Conservation (phyloP, 495 filamentous ascomycete species). For the Aspergillus sparsus region DNA sequence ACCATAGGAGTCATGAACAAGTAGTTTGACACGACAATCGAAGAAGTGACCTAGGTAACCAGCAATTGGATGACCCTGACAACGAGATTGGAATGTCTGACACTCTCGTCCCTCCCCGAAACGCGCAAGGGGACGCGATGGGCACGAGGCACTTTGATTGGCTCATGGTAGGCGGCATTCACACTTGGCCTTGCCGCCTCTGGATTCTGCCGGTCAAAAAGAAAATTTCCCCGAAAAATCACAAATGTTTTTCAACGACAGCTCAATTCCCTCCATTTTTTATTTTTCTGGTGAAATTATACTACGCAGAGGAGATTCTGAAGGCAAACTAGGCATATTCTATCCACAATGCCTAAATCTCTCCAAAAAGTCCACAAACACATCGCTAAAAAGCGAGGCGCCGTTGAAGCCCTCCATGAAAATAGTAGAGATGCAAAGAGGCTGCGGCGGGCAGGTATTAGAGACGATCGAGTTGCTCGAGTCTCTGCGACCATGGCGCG, state of each 20-base stretch:
- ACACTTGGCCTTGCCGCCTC: conserved; percentile 23
- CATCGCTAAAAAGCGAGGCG: conserved; percentile 71
- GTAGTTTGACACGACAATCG: conserved; percentile 3
- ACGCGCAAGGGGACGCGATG: conserved; percentile 31
- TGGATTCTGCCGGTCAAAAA: conserved; percentile 28
- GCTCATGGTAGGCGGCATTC: conserved; percentile 15
- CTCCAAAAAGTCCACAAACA: conserved; percentile 81
- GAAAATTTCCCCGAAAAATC: conserved; percentile 18
- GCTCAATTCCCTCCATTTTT: too few species aligned
- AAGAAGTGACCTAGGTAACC: conserved; percentile 6
- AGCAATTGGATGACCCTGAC: conserved; percentile 21
- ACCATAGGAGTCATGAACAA: conserved; percentile 3
- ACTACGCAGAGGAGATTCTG: not conserved
- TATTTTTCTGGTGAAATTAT: not conserved
- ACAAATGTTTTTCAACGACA: not conserved
- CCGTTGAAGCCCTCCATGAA: conserved; percentile 70
- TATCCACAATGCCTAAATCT: conserved; percentile 66
- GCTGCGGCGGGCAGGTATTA: conserved; percentile 68
- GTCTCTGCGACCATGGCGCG: conserved; percentile 62
- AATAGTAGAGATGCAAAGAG: conserved; percentile 78
- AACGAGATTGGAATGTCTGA: conserved; percentile 33
- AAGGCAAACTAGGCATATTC: not conserved
- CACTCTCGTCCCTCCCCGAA: conserved; percentile 16
- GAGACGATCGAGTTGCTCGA: conserved; percentile 75
- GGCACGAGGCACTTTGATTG: conserved; percentile 21